Base-by-base conservation (phyloP, 805 yeast species). In the Cyberlindnera galapagoensis region DNA sequence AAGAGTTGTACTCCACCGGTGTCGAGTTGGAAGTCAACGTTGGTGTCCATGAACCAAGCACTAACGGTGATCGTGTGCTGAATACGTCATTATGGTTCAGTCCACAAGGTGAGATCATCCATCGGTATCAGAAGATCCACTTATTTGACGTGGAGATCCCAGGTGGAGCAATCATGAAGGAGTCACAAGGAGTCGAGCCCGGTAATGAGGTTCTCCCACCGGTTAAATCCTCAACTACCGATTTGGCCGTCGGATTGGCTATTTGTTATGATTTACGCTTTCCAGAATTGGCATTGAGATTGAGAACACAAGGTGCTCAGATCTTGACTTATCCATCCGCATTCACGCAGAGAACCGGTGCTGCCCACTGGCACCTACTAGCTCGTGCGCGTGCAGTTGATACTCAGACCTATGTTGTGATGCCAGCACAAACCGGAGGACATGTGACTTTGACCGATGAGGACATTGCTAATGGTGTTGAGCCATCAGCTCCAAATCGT, bases 191-290 rank as follows among this genome's bases (percentile, higher is more conserved):
- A 1, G 95, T 87, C 4, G 88, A 84, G 47, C 83, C 94, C 0
- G 98, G 97, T 0, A 51, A 49, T 5, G 47, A 52, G 9, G 53
- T 80, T 1, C 52, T 72, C 2, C 44, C 53, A 15, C 85, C 90
- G 2, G 69, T 83, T 31, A 56, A 63, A 2, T n/a, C n/a, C n/a
- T 12, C 13, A 8, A 64, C 80, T 0, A 73, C 83, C 0, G 64
- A 67, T 1, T 85, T 85, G 3, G 71, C 69, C 33, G 59, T 85
- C 6, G 95, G 94, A 0, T 56, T 71, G 9, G 81, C 75, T 2
- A 81, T 84, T 21, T 90, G 95, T 56, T 87, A 84, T 56, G 97
- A 85, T 57, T 74, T 86, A 21, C 63, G 97, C 41, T 85, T 86
- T 52, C 94, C 95, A 0, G 95, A 87, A 52, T 59, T 83, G 29